Evolutionary conservation across 2,329 filamentous ascomycete species (phyloP), one percentile per base, ranked within the genome.

Genomic region (Pseudogymnoascus verrucosus): DNA sequence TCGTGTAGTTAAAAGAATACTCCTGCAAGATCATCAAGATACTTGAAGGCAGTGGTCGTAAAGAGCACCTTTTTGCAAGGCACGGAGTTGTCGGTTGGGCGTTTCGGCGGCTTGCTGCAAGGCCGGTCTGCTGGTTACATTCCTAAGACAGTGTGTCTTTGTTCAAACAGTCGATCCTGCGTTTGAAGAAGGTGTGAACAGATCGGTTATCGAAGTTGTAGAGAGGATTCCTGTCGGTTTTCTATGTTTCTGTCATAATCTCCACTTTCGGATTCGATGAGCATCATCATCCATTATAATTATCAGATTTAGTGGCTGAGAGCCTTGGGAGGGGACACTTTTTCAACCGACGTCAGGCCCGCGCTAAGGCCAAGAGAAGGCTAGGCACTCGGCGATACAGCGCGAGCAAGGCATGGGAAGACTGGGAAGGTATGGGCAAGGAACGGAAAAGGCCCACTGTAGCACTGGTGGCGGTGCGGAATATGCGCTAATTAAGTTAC

Each of bases 281-380:
- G 51, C 51, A 57, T 57, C 51, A 57, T 57, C 51, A 57, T 57
- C 51, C 51, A 57, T 57, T 57, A 57, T 57, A 57, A 57, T 57
- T 57, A 57, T 57, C 51, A 57, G 51, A 57, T 57, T 57, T 57
- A 57, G 51, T 57, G 51, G 51, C 51, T 57, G 28, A 57, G 51
- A 57, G 51, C 10, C 28, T 57, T 57, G 51, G 51, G 51, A 57
- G 51, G 51, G 51, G 51, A 57, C 51, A 57, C 44, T 57, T 57
- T 57, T 57, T 57, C 51, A 57, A 57, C 51, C 51, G 51, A 57
- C 51, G 51, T 57, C 51, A 57, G 51, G 51, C 51, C 51, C 28
- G 28, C 51, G 51, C 51, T 57, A 57, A 57, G 51, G 51, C 51
- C 51, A 57, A 57, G 51, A 57, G 28, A 5, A 57, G 51, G 28